Percentiles rank a stretch among this genome's conserved stretches.
phyloP scores from a whole-genome alignment of 2,329 filamentous ascomycete genomes.

The Lasiodiplodia hormozganensis region DNA sequence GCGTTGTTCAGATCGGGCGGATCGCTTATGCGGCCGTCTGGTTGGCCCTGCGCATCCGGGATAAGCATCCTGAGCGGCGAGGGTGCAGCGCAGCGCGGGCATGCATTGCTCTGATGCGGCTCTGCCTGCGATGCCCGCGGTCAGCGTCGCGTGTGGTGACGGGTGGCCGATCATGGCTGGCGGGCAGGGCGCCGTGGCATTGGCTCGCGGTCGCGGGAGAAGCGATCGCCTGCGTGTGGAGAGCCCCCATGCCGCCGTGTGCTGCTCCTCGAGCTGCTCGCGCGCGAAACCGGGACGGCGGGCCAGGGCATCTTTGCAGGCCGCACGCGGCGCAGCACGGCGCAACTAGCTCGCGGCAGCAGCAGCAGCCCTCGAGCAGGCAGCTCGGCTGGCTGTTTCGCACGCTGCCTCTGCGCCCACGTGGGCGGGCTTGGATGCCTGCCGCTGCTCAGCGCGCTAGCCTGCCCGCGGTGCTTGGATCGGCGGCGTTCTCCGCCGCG shows the following conservation, averaged over 20 bases:
- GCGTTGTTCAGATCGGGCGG: constrained; percentile 22
- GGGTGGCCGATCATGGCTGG: constrained; percentile 2
- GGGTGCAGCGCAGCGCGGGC: neutral
- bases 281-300: constrained; percentile 12
- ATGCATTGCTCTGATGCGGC: neutral
- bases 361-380: neutral
- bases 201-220: constrained; percentile 23
- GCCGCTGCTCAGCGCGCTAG: constrained; percentile 22
- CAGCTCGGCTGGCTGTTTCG: constrained; percentile 3
- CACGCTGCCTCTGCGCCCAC: constrained; percentile 14
- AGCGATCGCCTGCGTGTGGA: neutral
- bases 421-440: constrained; percentile 22
- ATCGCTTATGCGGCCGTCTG: constrained; percentile 19
- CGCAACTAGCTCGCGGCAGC: neutral
- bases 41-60: constrained; percentile 17
- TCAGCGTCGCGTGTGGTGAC: neutral
- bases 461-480: constrained; percentile 13
- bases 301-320: constrained; percentile 8
- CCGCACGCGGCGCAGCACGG: constrained; percentile 15
- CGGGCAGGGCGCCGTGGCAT: constrained; percentile 11
- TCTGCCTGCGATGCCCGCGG: neutral
- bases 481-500: constrained; percentile 27
- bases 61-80: neutral
- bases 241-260: constrained; percentile 11
- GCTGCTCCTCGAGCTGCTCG: constrained; percentile 18